phyloP scores from a whole-genome alignment of 208 protist genomes.

The Novymonas esmeraldas region DNA sequence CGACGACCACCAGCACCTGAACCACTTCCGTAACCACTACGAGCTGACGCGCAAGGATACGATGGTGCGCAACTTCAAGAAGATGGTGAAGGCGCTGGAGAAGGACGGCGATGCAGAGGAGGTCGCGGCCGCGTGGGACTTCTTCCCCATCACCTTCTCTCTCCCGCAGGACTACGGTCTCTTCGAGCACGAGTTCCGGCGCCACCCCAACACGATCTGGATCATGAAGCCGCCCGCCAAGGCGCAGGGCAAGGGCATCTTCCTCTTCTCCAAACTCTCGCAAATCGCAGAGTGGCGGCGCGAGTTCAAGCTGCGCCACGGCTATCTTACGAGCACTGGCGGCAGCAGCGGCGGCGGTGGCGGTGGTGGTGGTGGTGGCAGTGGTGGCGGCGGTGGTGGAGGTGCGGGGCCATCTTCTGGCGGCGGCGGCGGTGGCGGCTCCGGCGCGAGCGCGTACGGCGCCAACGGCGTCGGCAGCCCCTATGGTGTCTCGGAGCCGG shows the following conservation, averaged over 20 bases:
- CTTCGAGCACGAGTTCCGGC: conserved; percentile 95
- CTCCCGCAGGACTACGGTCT: conserved; percentile 95
- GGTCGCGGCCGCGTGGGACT: conserved; percentile 87
- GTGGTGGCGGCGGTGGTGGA: neutral
- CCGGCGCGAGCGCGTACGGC: conserved; percentile 5
- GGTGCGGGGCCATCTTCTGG: conserved; percentile 2
- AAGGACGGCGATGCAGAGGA: conserved; percentile 84
- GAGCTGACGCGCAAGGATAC: conserved; percentile 96
- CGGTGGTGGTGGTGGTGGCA: neutral
- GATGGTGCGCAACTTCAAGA: conserved; percentile 96
- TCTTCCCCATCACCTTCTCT: conserved; percentile 95
- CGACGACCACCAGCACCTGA: conserved; percentile 88
- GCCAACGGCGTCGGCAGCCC: conserved; percentile 3
- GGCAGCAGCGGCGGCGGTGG: conserved; percentile 12
- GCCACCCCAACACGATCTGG: conserved; percentile 89
- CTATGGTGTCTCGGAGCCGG: conserved; percentile 51
- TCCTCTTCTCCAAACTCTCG: conserved; percentile 96
- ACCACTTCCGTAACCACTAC: conserved; percentile 97
- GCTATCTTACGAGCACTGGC: conserved; percentile 30
- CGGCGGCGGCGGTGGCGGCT: neutral
- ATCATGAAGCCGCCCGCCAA: conserved; percentile 98
- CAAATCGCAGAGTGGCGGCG: conserved; percentile 95
- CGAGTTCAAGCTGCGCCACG: conserved; percentile 79
- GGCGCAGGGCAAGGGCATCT: conserved; percentile 97
- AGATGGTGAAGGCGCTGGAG: conserved; percentile 88